These are phyloP conservation scores for Ceraceosorus bombacis DNA, from an alignment of 1,284 basidiomycete species.

Conservation along the genomic window DNA sequence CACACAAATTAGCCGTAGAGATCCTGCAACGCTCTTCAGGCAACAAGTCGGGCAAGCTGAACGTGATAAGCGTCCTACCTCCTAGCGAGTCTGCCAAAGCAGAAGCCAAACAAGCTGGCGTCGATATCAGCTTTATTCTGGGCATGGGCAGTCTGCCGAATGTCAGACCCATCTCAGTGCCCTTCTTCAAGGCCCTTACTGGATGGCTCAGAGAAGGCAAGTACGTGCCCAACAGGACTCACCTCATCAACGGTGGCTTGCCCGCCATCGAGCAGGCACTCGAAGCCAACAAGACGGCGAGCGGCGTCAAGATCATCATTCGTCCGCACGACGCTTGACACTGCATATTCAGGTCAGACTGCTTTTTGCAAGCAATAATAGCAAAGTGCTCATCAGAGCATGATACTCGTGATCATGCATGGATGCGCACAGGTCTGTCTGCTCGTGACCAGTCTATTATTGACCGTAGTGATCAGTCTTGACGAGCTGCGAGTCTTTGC, in stretches of 20 bases:
- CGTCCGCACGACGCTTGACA: too few species aligned
- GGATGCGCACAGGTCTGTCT: too few species aligned
- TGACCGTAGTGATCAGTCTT: too few species aligned
- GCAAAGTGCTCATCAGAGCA: too few species aligned
- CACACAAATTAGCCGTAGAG: constrained; percentile 22
- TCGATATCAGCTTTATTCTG: constrained; percentile 12
- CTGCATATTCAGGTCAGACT: too few species aligned
- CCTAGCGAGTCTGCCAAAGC: constrained; percentile 1
- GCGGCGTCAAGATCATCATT: too few species aligned
- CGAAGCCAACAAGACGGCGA: constrained; percentile 12
- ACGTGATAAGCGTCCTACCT: neutral
- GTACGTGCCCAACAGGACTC: constrained; percentile 20
- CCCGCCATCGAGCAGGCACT: constrained; percentile 22
- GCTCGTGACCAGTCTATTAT: too few species aligned
- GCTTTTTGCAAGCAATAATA: too few species aligned
- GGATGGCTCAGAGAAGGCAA: constrained; percentile 25
- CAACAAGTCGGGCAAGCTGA: neutral
- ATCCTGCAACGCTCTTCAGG: constrained; percentile 17
- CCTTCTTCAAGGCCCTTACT: constrained; percentile 20
- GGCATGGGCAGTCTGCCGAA: constrained; percentile 18
- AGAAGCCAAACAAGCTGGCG: constrained; percentile 1
- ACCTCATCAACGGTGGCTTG: constrained; percentile 27
- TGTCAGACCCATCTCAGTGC: constrained; percentile 17
- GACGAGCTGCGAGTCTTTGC: too few species aligned
- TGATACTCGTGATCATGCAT: too few species aligned